Percentiles rank a stretch among this genome's conserved stretches.
Evolutionary conservation across 768 basidiomycete genomes (phyloP).

Genomic region (Boletellus sp.): DNA sequence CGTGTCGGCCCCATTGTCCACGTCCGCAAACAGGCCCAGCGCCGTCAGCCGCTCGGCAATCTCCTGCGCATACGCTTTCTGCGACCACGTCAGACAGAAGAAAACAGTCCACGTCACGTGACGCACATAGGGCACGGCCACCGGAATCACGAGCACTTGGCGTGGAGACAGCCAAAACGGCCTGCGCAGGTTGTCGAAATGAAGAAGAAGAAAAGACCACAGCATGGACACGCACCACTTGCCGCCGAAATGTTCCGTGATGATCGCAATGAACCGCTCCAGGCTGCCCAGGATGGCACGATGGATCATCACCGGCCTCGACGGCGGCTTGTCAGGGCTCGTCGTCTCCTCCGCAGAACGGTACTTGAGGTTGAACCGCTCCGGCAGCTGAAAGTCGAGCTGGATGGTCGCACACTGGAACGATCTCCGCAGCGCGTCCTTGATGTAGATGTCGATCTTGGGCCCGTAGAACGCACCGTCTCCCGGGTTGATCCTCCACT

Average conservation of each 20-base stretch:
- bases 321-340: constrained; percentile 49
- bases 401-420: constrained; percentile 99
- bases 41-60: constrained; percentile 64
- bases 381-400: constrained; percentile 97
- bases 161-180: constrained; percentile 99
- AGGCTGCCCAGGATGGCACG: constrained; percentile 92
- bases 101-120: not conserved
- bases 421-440: constrained; percentile 85
- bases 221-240: constrained; percentile 67
- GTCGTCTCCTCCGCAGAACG: constrained; percentile 63
- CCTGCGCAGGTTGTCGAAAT: constrained; percentile 41
- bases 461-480: constrained; percentile 99
- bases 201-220: not conserved
- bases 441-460: constrained; percentile 96
- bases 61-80: constrained; percentile 90
- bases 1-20: constrained; percentile 89
- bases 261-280: constrained; percentile 94
- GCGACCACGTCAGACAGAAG: too few species aligned
- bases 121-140: constrained; percentile 84
- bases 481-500: constrained; percentile 91
- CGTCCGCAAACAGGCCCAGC: constrained; percentile 82
- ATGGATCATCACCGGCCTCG: constrained; percentile 95
- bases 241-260: constrained; percentile 95
- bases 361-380: constrained; percentile 93
- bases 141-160: constrained; percentile 92